Evolutionary conservation across 768 basidiomycete genomes (phyloP), one percentile per base, ranked within the genome.

Genomic region (Tylopilus sp.): DNA sequence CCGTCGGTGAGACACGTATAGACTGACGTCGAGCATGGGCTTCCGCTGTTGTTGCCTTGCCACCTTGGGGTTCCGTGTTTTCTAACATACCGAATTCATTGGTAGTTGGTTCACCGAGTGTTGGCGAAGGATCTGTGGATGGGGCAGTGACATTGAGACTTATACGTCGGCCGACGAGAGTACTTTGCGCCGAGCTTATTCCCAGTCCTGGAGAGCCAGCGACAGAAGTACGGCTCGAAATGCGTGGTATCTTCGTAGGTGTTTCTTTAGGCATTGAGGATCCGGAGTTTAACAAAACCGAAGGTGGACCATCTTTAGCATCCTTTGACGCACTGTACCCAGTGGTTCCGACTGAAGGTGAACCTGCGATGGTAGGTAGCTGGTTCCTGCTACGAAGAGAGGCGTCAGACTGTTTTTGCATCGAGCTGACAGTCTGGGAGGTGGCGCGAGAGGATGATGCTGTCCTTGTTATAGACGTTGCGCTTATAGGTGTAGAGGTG

Each of bases 161-260:
- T n/a, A 81, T 71, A 38, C 91, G 78, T 33, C 87, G 82, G 53
- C 74, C 77, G 9, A 78, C 73, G 46, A 80, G 67, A 17, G 76
- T 73, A 26, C 67, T 67, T 46, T 67, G 66, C 17, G 81, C 75
- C n/a, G 75, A 73, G 58, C 83, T 84, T 48, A 81, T 66, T 40
- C 86, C 78, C 51, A 83, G 67, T 39, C 86, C 79, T 13, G 91
- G 91, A 7, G 90, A 90, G 42, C 81, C 78, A 47, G 78, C 79
- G 10, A 86, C 82, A 5, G 91, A 88, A 3, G 86, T 83, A 30
- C 86, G 80, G 62, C 89, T 89, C n/a, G 90, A 87, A 36, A 95
- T 93, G 22, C 91, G 88, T 42, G 91, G 91, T 61, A 94, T 95
- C 73, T 92, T 94, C 18, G 91, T 95, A 3, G 91, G 91, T 0